Conservation (phyloP, 2,329 filamentous ascomycete species). For the Sclerotinia trifoliorum region DNA sequence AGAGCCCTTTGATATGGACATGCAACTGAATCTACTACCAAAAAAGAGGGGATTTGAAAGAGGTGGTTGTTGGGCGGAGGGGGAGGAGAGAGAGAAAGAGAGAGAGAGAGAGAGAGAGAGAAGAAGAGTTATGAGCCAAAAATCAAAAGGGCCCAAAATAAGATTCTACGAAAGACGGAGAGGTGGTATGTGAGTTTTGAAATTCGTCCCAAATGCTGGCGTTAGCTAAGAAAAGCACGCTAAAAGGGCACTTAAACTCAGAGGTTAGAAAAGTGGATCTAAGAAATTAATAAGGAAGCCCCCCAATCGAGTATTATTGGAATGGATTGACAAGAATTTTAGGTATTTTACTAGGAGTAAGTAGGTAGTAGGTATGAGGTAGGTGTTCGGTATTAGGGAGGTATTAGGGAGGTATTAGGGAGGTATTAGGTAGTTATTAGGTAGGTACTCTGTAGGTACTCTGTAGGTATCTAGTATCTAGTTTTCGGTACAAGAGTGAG, state of each 20-base stretch:
- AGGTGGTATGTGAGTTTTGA: conserved; percentile 6
- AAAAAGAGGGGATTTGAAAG: conserved; percentile 2
- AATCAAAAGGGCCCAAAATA: neutral
- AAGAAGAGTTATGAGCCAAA: neutral
- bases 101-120: no score
- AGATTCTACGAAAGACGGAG: neutral
- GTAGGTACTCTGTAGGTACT: no score
- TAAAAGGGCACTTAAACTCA: neutral
- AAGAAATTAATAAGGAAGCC: conserved; percentile 7
- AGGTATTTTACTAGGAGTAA: neutral
- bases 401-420: no score
- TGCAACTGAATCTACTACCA: conserved; percentile 25
- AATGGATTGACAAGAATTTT: no score
- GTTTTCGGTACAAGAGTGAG: no score
- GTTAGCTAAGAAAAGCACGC: conserved; percentile 10
- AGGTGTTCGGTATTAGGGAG: no score
- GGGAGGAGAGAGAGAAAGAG: neutral
- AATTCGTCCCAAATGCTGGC: conserved; percentile 2
- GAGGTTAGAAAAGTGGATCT: conserved; percentile 5
- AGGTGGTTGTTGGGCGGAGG: neutral
- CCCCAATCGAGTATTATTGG: no score
- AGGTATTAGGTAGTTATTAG: neutral
- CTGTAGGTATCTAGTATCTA: no score
- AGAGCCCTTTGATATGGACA: conserved; percentile 17
- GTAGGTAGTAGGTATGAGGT: no score